A percentile compares a stretch with the other conserved stretches of the same genome.
phyloP scores from a whole-genome alignment of 2,329 filamentous ascomycete genomes.

The Pseudogymnoascus sp. region DNA sequence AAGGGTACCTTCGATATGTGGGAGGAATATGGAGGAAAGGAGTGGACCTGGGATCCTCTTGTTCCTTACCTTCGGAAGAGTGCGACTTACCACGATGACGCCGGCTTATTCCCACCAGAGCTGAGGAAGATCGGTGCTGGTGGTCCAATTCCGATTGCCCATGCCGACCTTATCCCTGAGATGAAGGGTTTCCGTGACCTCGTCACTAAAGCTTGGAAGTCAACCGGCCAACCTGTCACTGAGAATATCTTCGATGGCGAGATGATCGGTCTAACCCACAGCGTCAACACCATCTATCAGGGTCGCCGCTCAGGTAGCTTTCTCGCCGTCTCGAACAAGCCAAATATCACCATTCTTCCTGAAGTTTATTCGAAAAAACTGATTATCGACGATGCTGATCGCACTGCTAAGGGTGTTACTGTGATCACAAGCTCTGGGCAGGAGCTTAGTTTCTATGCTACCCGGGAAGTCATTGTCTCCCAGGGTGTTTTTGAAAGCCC shows the following conservation, averaged over 20 bases:
- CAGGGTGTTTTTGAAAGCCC: conserved; percentile 11
- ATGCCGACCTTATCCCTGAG: conserved; percentile 47
- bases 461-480: conserved; percentile 31
- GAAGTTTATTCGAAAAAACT: conserved; percentile 44
- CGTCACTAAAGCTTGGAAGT: conserved; percentile 42
- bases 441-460: conserved; percentile 39
- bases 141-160: conserved; percentile 48
- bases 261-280: conserved; percentile 47
- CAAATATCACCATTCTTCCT: conserved; percentile 47
- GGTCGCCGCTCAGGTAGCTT: conserved; percentile 47
- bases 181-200: conserved; percentile 44
- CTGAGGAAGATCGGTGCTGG: conserved; percentile 43
- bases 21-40: conserved; percentile 37
- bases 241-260: conserved; percentile 51
- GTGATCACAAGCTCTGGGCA: conserved; percentile 34
- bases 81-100: conserved; percentile 49
- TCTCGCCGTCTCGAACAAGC: conserved; percentile 44
- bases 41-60: conserved; percentile 50
- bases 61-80: conserved; percentile 49
- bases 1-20: conserved; percentile 49
- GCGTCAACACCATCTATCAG: conserved; percentile 50
- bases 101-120: conserved; percentile 32
- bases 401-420: conserved; percentile 31
- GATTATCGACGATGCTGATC: conserved; percentile 41
- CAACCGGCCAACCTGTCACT: conserved; percentile 40